Conservation (phyloP, 2,329 filamentous ascomycete genomes). For the Aureobasidium melanogenum region DNA sequence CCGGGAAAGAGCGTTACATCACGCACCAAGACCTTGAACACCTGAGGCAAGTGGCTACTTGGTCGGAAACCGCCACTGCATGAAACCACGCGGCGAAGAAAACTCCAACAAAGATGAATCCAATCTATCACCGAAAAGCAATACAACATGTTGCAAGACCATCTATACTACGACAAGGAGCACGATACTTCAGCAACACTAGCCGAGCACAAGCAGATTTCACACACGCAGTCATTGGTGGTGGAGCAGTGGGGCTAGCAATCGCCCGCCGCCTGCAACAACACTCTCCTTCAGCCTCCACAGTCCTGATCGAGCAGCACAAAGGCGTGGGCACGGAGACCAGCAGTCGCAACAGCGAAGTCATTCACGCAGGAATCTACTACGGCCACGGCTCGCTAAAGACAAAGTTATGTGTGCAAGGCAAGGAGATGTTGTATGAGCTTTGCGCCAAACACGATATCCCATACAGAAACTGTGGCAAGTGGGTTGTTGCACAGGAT, state of each 20-base stretch:
- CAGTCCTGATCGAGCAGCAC: conserved; percentile 76
- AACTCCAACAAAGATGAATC: no score
- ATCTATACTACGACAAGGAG: background rate
- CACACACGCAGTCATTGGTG: conserved; percentile 60
- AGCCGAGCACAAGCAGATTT: conserved; percentile 44
- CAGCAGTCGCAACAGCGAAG: conserved; percentile 84
- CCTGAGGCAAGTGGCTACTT: no score
- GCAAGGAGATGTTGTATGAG: conserved; percentile 67
- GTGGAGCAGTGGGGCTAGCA: conserved; percentile 69
- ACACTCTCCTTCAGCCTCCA: conserved; percentile 38
- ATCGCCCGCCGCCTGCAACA: conserved; percentile 63
- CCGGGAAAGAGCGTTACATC: no score
- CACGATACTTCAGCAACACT: conserved; percentile 36
- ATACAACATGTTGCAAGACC: background rate
- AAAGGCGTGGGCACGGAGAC: conserved; percentile 71
- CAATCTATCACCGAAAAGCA: background rate
- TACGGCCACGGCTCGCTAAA: conserved; percentile 72
- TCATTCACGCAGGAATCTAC: conserved; percentile 93
- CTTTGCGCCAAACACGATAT: conserved; percentile 63
- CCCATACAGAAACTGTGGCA: conserved; percentile 66
- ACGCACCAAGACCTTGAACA: no score
- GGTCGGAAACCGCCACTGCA: no score
- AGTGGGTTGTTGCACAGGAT: conserved; percentile 92
- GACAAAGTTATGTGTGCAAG: conserved; percentile 70
- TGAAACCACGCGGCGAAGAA: no score